Conservation (phyloP, 2,329 filamentous ascomycete genomes). For the Bipolaris gigantea region DNA sequence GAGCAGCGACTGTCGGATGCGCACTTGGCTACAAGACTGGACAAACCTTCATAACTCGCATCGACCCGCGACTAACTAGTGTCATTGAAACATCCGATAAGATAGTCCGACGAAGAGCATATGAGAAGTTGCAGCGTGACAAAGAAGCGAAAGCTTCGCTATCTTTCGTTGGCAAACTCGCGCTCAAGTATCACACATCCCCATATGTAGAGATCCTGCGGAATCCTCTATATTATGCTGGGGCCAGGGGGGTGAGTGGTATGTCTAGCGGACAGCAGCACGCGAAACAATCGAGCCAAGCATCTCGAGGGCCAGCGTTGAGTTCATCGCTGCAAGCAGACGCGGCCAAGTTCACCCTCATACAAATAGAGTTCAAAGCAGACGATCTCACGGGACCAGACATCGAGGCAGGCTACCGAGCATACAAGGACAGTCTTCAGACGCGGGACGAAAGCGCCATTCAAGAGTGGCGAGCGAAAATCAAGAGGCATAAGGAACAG, state of each 20-base stretch:
- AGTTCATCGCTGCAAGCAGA: not conserved
- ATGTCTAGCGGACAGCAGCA: not conserved
- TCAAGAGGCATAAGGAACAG: constrained; percentile 13
- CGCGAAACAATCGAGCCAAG: not conserved
- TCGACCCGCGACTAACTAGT: constrained; percentile 2
- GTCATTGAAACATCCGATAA: constrained; percentile 4
- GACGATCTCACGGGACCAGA: constrained; percentile 23
- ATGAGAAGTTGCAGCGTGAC: constrained; percentile 13
- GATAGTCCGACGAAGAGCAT: not conserved
- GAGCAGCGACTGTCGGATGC: constrained; percentile 20
- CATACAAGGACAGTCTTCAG: constrained; percentile 13
- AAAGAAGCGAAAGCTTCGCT: constrained; percentile 15
- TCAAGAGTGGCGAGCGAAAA: constrained; percentile 18
- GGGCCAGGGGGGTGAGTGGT: not conserved
- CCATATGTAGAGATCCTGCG: not conserved
- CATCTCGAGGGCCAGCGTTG: not conserved
- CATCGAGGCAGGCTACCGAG: constrained; percentile 16
- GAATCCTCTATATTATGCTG: constrained; percentile 4
- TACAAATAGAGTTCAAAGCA: constrained; percentile 18
- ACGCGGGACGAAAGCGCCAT: constrained; percentile 14
- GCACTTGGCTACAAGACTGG: constrained; percentile 13
- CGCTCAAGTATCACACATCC: constrained; percentile 13
- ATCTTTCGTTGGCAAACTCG: constrained; percentile 14
- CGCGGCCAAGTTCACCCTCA: constrained; percentile 8
- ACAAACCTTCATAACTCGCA: not conserved